Conservation (phyloP, 164 flowering plant species). For the Vitis labrusca region DNA sequence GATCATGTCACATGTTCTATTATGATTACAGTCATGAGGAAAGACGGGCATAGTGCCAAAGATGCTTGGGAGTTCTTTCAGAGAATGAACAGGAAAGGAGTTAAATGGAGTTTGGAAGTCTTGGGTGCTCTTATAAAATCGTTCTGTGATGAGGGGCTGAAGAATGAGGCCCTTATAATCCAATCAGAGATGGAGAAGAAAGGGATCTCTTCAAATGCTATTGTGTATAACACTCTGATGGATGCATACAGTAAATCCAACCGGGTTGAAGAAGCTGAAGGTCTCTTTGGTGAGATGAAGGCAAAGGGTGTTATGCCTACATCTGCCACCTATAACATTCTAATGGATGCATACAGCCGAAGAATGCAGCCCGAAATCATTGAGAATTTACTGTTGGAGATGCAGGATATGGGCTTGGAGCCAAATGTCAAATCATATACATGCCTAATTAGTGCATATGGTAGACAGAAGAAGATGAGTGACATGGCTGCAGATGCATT, state of each 20-base stretch:
- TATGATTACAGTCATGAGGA: slow-evolving; percentile 81
- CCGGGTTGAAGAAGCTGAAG: slow-evolving; percentile 93
- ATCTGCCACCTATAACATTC: slow-evolving; percentile 66
- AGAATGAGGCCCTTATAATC: slow-evolving; percentile 79
- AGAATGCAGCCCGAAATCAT: slow-evolving; percentile 87
- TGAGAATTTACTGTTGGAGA: slow-evolving; percentile 74
- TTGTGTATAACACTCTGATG: slow-evolving; percentile 82
- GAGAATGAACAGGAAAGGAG: slow-evolving; percentile 74
- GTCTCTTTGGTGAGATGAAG: slow-evolving; percentile 85
- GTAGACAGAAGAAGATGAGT: slow-evolving; percentile 78
- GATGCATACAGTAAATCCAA: slow-evolving; percentile 73
- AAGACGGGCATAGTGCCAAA: slow-evolving; percentile 73
- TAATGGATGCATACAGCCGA: slow-evolving; percentile 88
- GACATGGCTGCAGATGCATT: slow-evolving; percentile 92
- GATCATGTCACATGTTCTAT: slow-evolving; percentile 85
- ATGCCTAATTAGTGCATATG: slow-evolving; percentile 86
- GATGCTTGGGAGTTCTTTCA: slow-evolving; percentile 87
- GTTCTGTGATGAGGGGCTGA: slow-evolving; percentile 90
- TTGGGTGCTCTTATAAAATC: slow-evolving; percentile 83
- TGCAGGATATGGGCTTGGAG: slow-evolving; percentile 63
- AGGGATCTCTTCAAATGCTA: slow-evolving; percentile 64
- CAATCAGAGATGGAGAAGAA: slow-evolving; percentile 88
- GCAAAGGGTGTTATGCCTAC: slow-evolving; percentile 65
- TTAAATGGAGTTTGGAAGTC: slow-evolving; percentile 72
- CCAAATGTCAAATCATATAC: slow-evolving; percentile 87